Evolutionary conservation across 2,329 filamentous ascomycete species (phyloP).

Genomic region (Chrysoporthe austroafricana): DNA sequence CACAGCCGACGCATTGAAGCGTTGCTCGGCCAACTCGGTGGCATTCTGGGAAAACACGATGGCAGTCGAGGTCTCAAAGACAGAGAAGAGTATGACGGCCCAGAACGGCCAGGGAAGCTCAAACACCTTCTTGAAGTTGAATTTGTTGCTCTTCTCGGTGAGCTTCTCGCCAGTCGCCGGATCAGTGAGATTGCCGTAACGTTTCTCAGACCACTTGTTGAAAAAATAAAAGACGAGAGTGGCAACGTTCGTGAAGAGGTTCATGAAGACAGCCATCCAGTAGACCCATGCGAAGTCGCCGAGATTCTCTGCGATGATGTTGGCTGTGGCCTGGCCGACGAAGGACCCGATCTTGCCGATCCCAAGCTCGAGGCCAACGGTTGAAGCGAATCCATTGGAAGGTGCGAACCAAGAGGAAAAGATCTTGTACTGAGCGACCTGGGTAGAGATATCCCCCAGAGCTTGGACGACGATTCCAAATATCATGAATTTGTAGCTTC

Average conservation of each 20-base stretch:
- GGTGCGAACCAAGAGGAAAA: constrained; percentile 69
- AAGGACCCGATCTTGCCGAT: constrained; percentile 66
- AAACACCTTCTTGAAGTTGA: constrained; percentile 59
- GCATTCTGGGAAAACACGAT: constrained; percentile 59
- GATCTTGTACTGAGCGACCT: constrained; percentile 67
- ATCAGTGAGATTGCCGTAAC: constrained; percentile 52
- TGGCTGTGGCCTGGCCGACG: constrained; percentile 63
- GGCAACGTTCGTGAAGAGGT: constrained; percentile 62
- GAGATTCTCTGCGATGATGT: constrained; percentile 59
- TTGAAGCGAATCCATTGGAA: constrained; percentile 64
- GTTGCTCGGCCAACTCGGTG: constrained; percentile 63
- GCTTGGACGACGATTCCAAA: constrained; percentile 58
- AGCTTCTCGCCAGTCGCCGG: constrained; percentile 61
- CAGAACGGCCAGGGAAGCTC: constrained; percentile 64
- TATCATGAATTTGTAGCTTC: constrained; percentile 65
- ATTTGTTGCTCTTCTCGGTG: constrained; percentile 62
- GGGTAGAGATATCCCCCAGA: constrained; percentile 66
- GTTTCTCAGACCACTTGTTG: constrained; percentile 52
- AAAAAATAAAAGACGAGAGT: constrained; percentile 61
- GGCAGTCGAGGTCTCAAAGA: constrained; percentile 62
- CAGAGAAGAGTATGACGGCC: constrained; percentile 56
- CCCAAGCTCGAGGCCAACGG: constrained; percentile 62
- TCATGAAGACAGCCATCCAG: constrained; percentile 66
- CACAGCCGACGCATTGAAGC: constrained; percentile 58
- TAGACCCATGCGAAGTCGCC: constrained; percentile 66